Evolutionary conservation across 108 stramenopile genomes (phyloP).

Genomic region (Cyclotella baltica): DNA sequence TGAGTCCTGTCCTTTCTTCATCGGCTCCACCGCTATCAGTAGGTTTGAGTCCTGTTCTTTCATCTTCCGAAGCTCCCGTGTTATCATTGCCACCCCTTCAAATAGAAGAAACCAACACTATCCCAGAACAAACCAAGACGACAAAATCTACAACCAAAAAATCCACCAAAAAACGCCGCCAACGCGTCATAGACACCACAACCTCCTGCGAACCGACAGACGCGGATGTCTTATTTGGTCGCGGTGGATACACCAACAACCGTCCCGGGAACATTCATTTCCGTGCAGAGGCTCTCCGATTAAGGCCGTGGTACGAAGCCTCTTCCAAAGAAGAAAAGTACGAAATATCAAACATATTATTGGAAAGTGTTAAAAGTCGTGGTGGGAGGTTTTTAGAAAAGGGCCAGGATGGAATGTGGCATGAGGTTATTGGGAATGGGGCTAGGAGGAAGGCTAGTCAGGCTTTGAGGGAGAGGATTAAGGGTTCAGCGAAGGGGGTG

Average conservation of each 20-base stretch:
- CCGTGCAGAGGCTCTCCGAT: constrained; percentile 46
- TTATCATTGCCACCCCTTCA: background rate
- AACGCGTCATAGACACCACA: constrained; percentile 27
- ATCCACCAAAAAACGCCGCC: constrained; percentile 16
- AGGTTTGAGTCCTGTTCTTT: background rate
- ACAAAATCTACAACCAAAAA: background rate
- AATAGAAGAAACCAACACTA: constrained; percentile 2
- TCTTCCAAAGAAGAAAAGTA: constrained; percentile 48
- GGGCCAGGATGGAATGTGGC: constrained; percentile 49
- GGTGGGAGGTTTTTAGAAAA: constrained; percentile 51
- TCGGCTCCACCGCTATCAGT: background rate
- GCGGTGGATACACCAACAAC: constrained; percentile 76
- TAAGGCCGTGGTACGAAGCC: constrained; percentile 28
- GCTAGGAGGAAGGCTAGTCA: constrained; percentile 56
- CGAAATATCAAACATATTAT: constrained; percentile 36
- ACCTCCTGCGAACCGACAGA: constrained; percentile 45
- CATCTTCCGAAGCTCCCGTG: background rate
- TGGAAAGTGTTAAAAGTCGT: constrained; percentile 31
- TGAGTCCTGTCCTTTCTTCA: background rate
- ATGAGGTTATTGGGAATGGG: constrained; percentile 49
- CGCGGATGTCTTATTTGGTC: constrained; percentile 77
- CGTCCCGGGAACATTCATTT: constrained; percentile 78
- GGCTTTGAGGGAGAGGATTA: constrained; percentile 47
- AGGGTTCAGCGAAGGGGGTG: constrained; percentile 1
- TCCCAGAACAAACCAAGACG: background rate